A percentile compares a stretch with the other conserved stretches of the same genome.
Evolutionary conservation across 108 stramenopile genomes (phyloP).

Genomic region (Discostella stelligeroides): DNA sequence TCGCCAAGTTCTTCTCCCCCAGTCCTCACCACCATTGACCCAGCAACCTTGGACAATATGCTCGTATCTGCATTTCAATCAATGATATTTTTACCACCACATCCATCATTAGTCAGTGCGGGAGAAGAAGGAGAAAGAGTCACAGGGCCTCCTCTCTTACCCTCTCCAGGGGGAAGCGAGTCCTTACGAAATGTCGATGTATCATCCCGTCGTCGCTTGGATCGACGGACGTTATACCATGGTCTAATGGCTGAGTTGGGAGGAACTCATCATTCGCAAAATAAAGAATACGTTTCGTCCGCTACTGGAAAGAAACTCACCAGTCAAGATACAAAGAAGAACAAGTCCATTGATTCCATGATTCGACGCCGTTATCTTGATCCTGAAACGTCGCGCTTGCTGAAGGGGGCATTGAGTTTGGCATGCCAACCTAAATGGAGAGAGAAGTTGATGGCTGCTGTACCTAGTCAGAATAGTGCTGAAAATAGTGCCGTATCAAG

Average conservation of each 20-base stretch:
- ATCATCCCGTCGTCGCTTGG: constrained; percentile 64
- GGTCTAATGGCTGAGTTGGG: constrained; percentile 73
- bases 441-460: constrained; percentile 20
- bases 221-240: constrained; percentile 81
- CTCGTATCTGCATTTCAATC: constrained; percentile 69
- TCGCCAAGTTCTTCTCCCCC: neutral
- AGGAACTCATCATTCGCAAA: constrained; percentile 23
- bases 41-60: constrained; percentile 30
- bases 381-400: constrained; percentile 44
- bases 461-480: too few relatives aligned
- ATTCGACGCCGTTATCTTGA: constrained; percentile 64
- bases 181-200: constrained; percentile 56
- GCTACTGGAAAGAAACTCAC: neutral
- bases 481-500: too few relatives aligned
- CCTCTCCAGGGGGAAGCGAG: constrained; percentile 25
- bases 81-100: constrained; percentile 70
- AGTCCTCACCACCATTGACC: constrained; percentile 27
- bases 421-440: constrained; percentile 86
- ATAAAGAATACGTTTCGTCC: neutral
- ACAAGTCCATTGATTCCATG: constrained; percentile 41
- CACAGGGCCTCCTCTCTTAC: constrained; percentile 23
- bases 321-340: constrained; percentile 9
- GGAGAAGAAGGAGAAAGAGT: constrained; percentile 34
- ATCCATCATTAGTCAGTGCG: constrained; percentile 21
- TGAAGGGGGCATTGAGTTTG: constrained; percentile 77